Base-by-base conservation (phyloP, 1,284 basidiomycete species). In the Marasmius tenuissimus region DNA sequence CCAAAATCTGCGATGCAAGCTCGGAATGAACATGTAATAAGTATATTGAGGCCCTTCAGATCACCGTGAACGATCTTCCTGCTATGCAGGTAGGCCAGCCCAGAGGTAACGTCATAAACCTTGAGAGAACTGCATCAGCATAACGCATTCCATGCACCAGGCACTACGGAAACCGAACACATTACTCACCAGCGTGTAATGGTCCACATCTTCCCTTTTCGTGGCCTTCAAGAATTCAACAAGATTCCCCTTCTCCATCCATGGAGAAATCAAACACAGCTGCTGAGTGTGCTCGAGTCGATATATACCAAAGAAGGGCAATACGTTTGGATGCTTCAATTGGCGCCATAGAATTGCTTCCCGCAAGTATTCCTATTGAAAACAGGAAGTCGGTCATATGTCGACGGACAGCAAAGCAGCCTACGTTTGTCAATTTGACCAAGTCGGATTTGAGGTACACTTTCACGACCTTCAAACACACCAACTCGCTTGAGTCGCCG, bases 231-330 rank as follows among this genome's bases (percentile, higher is more conserved):
- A 38, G 20, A 53, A 60, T n/a, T 60, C 27, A 16, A 54, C 20
- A 12, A 60, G 27, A 22, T 48, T 60, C 5, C 58, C 50, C 10
- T 60, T 53, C 18, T 38, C 35, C 58, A 60, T 60, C 58, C 58
- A 60, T 4, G 58, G 58, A n/a, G 58, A 60, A 9, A 60, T 51
- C 9, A 60, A 14, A 39, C 50, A 60, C 34, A 60, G 60, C 16
- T 62, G 64, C 38, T 35, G 57, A 59, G 57, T 49, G 54, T 54
- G 49, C 47, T 49, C 58, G 59, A 53, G 35, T 14, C 48, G 39
- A 54, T 45, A 39, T 4, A 60, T 38, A 12, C 58, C 58, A 6
- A 60, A 27, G 33, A 52, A 60, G 14, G 49, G 58, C 2, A 60
- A 38, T n/a, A 60, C 11, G 33, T 54, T 60, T n/a, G n/a, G n/a